Base-by-base conservation (phyloP, 177 flowering plant genomes). In the Vitis hybrid region DNA sequence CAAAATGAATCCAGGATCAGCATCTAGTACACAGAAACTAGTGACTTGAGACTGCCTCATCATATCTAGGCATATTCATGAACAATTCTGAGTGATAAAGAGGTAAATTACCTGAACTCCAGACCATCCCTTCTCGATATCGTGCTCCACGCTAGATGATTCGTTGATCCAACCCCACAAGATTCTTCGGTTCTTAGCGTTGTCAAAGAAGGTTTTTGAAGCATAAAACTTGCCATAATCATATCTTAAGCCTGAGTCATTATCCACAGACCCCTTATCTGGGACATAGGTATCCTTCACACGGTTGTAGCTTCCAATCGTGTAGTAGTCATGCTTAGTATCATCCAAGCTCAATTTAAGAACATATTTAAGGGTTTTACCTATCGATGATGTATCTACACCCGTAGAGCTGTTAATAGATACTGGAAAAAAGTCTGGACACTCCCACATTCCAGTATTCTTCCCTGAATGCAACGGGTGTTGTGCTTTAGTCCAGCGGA, bases 391-490 rank as follows among this genome's bases (percentile, higher is more conserved):
- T 7, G 86, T 86, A 18, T 82, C 84, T 5, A 79, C 68, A 0
- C 87, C 89, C 2, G 10, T 10, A 1, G 11, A 7, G 10, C 74
- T 22, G 2, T 26, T 16, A 1, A 2, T 52, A 0, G 50, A 22
- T 0, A 86, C 88, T 0, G 92, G 92, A 63, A 56, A 88, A 48
- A 88, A 86, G 71, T 84, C 92, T 0, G 87, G 88, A 55, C 92
- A 88, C 68, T 88, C 92, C 92, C 92, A 88, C 90, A 86, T 86
- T 39, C 84, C 86, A 0, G 77, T 82, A 18, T 50, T 58, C 2
- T 68, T 29, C 0, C 71, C 78, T 0, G 76, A 83, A 60, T 85
- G 80, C 0, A 87, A 62, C 2, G 89, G 86, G 5, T 76, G 58
- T 6, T 76, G 1, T 1, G 77, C 60, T 51, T 67, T 31, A 12